phyloP scores from a whole-genome alignment of 2,329 filamentous ascomycete genomes.

The Alternaria conjuncta region DNA sequence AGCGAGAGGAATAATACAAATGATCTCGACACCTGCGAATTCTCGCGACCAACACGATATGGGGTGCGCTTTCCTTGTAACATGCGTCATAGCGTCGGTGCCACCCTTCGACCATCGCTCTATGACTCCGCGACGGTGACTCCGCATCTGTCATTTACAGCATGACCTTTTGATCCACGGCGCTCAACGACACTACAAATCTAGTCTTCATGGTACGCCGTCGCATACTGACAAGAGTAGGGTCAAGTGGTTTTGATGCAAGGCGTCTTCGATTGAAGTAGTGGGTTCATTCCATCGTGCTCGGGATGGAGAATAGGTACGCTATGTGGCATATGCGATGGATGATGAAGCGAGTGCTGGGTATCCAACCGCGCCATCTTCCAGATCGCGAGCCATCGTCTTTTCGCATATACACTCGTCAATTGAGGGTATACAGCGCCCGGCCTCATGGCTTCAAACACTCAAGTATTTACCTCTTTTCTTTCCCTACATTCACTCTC shows the following conservation, averaged over 20 bases:
- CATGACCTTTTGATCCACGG: not conserved
- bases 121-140: not conserved
- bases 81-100: not conserved
- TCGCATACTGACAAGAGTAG: not conserved
- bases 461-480: too few species aligned
- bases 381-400: not conserved
- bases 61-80: too few species aligned
- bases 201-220: not conserved
- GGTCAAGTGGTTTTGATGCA: not conserved
- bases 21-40: too few species aligned
- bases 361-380: not conserved
- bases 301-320: not conserved
- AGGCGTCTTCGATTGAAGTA: not conserved
- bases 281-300: not conserved
- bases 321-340: accelerated
- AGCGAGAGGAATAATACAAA: too few species aligned
- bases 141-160: not conserved
- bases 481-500: not conserved
- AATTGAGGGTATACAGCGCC: not conserved
- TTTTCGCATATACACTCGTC: not conserved
- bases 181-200: not conserved
- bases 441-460: too few species aligned
- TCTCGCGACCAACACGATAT: too few species aligned
- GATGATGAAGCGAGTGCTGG: not conserved
- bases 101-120: not conserved